A percentile compares a stretch with the other conserved stretches of the same genome.
Conservation (phyloP, 31 red algal species). For the Asparagopsis taxiformis region DNA sequence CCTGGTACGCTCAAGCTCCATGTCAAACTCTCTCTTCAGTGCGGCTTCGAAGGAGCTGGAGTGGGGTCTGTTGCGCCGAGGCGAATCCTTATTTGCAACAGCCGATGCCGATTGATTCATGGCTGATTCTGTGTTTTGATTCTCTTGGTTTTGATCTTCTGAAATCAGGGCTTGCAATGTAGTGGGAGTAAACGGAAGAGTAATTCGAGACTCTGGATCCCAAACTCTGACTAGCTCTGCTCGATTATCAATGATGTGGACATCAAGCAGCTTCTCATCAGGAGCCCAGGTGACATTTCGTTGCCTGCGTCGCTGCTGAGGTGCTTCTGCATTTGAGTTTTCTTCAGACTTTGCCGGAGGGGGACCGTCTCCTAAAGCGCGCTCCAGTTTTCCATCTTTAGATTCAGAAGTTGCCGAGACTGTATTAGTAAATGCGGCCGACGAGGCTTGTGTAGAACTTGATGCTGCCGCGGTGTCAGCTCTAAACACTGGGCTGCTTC, state of each 20-base stretch:
- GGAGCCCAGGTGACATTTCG: constrained; percentile 34
- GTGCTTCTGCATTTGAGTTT: too few relatives aligned
- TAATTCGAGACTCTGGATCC: constrained; percentile 61
- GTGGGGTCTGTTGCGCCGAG: background rate
- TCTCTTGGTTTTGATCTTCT: background rate
- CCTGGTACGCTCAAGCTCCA: constrained; percentile 56
- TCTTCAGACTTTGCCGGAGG: too few relatives aligned
- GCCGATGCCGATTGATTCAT: too few relatives aligned
- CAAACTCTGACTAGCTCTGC: constrained; percentile 34
- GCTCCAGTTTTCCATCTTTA: too few relatives aligned
- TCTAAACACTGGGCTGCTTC: constrained; percentile 18
- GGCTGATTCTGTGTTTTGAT: background rate
- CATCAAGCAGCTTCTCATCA: constrained; percentile 40
- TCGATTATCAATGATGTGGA: constrained; percentile 47
- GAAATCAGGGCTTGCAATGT: constrained; percentile 33
- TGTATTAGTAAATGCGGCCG: too few relatives aligned
- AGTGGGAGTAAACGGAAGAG: constrained; percentile 35
- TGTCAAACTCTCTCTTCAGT: constrained; percentile 57
- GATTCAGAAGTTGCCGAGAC: too few relatives aligned
- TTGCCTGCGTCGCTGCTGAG: constrained; percentile 13
- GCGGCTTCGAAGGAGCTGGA: constrained; percentile 44
- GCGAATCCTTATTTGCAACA: too few relatives aligned
- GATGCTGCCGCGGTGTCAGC: constrained; percentile 11
- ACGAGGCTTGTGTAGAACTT: too few relatives aligned
- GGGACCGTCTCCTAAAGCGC: too few relatives aligned